Evolutionary conservation across 139 green algal genomes (phyloP).

Genomic region (Chlamydomonas sp.): DNA sequence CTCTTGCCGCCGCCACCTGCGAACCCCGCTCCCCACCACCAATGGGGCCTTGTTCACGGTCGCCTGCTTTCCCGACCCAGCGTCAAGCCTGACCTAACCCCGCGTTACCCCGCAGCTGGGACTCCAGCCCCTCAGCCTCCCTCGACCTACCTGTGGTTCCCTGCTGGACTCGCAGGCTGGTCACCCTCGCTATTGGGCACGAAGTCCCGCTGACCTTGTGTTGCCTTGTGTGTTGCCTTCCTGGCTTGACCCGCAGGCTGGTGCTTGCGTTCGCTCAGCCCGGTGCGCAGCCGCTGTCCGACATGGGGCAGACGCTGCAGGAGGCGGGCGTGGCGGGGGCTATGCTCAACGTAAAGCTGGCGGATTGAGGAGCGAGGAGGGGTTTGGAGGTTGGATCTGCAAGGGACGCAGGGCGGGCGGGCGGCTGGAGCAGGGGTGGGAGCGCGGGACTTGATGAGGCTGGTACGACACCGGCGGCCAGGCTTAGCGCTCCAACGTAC

Average conservation of each 20-base stretch:
- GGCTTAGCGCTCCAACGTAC: too few relatives aligned
- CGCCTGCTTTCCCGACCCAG: too few relatives aligned
- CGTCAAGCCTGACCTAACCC: too few relatives aligned
- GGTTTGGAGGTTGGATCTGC: not conserved
- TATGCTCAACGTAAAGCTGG: conserved; percentile 47
- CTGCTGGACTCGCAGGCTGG: not conserved
- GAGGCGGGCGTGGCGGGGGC: conserved; percentile 44
- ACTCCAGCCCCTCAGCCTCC: not conserved
- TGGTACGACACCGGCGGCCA: too few relatives aligned
- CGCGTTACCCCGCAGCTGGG: too few relatives aligned
- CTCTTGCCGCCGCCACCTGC: too few relatives aligned
- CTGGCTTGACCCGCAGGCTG: conserved; percentile 1
- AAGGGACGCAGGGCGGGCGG: too few relatives aligned
- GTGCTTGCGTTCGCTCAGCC: conserved; percentile 21
- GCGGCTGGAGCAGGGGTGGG: too few relatives aligned
- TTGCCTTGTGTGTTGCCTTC: not conserved
- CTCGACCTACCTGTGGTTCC: not conserved
- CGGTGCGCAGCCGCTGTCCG: conserved; percentile 25
- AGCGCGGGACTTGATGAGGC: too few relatives aligned
- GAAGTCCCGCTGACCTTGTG: not conserved
- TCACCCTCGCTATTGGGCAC: not conserved
- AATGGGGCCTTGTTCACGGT: too few relatives aligned
- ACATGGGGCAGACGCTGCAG: conserved; percentile 27
- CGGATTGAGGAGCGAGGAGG: not conserved
- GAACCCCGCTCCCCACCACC: too few relatives aligned